A percentile compares a stretch with the other conserved stretches of the same genome.
phyloP scores from a whole-genome alignment of 345 rosid species.

The Eucalyptus lansdowneana region DNA sequence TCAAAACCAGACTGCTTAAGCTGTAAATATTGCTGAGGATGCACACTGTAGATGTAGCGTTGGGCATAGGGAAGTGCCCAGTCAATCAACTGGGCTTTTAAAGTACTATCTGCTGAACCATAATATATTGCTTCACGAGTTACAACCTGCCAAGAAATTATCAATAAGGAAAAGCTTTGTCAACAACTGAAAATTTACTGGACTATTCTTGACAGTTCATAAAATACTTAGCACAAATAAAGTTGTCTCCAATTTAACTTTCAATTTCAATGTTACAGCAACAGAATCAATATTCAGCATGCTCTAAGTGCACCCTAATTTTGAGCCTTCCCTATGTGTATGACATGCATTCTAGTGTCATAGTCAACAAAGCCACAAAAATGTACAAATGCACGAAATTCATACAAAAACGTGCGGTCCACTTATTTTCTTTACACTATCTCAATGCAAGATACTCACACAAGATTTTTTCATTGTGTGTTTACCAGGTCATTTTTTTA shows the following conservation, averaged over 20 bases:
- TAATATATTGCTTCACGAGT: constrained; percentile 65
- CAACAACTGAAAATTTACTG: neutral
- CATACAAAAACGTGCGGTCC: neutral
- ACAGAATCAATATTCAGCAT: neutral
- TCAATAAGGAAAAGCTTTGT: neutral
- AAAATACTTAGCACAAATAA: neutral
- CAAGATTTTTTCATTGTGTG: neutral
- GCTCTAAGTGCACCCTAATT: neutral
- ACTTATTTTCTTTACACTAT: neutral
- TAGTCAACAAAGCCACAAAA: neutral
- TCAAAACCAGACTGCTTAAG: constrained; percentile 37
- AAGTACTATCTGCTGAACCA: constrained; percentile 36
- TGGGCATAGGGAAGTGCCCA: constrained; percentile 97
- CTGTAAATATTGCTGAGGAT: constrained; percentile 41
- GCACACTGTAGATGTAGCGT: constrained; percentile 55
- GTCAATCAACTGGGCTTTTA: constrained; percentile 45
- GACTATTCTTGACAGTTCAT: neutral
- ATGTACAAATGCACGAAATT: neutral
- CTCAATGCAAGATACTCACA: neutral
- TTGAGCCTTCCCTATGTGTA: neutral
- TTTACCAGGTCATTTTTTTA: neutral
- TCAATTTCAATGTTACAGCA: neutral
- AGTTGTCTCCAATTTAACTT: neutral
- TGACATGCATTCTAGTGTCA: neutral
- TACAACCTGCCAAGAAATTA: constrained; percentile 42